Conservation (phyloP, 73 alveolate species). For the Vitrella brassicaformis region DNA sequence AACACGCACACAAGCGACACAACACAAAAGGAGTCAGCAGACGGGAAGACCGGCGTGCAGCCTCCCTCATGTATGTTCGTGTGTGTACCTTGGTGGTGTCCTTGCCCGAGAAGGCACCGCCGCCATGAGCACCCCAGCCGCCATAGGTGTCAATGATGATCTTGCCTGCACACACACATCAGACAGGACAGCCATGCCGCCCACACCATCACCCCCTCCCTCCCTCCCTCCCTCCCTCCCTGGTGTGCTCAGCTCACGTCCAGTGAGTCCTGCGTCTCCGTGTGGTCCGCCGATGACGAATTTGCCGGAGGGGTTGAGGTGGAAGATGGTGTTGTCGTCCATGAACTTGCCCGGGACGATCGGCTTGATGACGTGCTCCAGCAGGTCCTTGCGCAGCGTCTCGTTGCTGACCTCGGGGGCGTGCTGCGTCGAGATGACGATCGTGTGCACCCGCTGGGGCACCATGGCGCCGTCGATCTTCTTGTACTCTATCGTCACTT, state of each 20-base stretch:
- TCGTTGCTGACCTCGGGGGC: slow-evolving; percentile 66
- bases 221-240: no score
- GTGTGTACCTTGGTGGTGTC: slow-evolving; percentile 80
- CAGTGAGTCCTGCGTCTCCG: slow-evolving; percentile 98
- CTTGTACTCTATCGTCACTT: slow-evolving; percentile 87
- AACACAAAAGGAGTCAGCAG: no score
- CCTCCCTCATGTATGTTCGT: no score
- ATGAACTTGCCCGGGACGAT: slow-evolving; percentile 72
- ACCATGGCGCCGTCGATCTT: slow-evolving; percentile 54
- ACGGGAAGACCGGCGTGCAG: no score
- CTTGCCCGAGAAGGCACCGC: slow-evolving; percentile 96
- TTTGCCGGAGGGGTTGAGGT: slow-evolving; percentile 85
- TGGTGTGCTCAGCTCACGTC: no score
- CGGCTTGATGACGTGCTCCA: slow-evolving; percentile 66
- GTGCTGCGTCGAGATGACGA: slow-evolving; percentile 89
- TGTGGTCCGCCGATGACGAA: slow-evolving; percentile 94
- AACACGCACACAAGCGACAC: no score
- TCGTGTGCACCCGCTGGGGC: slow-evolving; percentile 82
- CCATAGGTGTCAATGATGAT: slow-evolving; percentile 90
- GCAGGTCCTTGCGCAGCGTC: slow-evolving; percentile 55
- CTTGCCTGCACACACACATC: no score
- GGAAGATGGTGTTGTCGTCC: slow-evolving; percentile 65
- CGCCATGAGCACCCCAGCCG: slow-evolving; percentile 92
- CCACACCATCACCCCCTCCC: no score
- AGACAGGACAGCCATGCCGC: no score